A percentile compares a stretch with the other conserved stretches of the same genome.
Evolutionary conservation across 2,329 filamentous ascomycete genomes (phyloP).

Genomic region (Beauveria caledonica): DNA sequence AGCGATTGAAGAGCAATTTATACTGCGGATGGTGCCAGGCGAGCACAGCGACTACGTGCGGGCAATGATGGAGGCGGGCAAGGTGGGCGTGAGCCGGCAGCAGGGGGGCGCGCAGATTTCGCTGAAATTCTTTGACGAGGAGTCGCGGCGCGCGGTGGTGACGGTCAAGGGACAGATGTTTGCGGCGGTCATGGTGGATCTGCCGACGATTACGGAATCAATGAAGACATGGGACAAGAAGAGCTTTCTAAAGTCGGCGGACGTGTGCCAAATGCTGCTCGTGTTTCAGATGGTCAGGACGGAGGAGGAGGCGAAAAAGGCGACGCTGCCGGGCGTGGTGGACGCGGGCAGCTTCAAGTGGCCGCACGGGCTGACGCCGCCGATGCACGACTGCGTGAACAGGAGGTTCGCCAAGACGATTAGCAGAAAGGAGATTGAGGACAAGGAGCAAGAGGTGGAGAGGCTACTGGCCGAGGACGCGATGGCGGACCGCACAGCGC

Average conservation of each 20-base stretch:
- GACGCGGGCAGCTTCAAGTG: conserved; percentile 58
- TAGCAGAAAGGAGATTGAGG: conserved; percentile 74
- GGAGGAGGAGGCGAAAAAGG: conserved; percentile 57
- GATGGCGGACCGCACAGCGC: conserved; percentile 49
- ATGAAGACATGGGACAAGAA: conserved; percentile 93
- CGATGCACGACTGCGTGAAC: conserved; percentile 77
- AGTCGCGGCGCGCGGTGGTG: conserved; percentile 65
- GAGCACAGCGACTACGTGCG: conserved; percentile 78
- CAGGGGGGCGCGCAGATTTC: conserved; percentile 68
- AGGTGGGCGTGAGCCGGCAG: conserved; percentile 57
- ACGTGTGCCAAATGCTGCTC: conserved; percentile 83
- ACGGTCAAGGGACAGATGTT: conserved; percentile 62
- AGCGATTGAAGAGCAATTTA: conserved; percentile 78
- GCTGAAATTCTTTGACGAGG: conserved; percentile 70
- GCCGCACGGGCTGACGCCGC: conserved; percentile 80
- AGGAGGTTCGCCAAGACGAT: conserved; percentile 77
- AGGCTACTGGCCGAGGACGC: conserved; percentile 63
- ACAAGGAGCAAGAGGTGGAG: conserved; percentile 73
- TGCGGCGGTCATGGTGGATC: conserved; percentile 70
- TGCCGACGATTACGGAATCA: conserved; percentile 79
- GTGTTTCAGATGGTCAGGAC: conserved; percentile 61
- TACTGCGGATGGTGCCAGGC: conserved; percentile 81
- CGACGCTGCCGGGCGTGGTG: conserved; percentile 63
- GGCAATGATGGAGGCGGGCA: conserved; percentile 65
- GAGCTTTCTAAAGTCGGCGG: conserved; percentile 79